Evolutionary conservation across 352 stramenopile genomes (phyloP).

Genomic region (Phytophthora brassicae): DNA sequence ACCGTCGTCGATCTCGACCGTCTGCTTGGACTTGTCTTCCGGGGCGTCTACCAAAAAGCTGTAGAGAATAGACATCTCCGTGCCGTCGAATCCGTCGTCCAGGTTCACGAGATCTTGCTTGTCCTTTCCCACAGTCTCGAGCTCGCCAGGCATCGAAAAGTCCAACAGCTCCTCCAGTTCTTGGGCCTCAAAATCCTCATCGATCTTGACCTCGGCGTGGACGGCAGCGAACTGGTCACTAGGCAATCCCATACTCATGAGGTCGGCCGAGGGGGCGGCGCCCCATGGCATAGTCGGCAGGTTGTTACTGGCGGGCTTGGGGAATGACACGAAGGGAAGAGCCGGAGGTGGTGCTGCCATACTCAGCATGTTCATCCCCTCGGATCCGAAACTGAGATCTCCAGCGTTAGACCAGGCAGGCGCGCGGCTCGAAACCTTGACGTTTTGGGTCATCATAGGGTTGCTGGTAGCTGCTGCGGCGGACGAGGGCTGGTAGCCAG

Average conservation of each 20-base stretch:
- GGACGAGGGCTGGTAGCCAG: constrained; percentile 67
- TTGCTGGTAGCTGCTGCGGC: constrained; percentile 16
- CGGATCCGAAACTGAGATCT: constrained; percentile 32
- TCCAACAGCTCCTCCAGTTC: constrained; percentile 77
- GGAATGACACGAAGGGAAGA: constrained; percentile 73
- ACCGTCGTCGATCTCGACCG: constrained; percentile 56
- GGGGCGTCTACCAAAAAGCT: constrained; percentile 79
- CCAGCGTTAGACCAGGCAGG: constrained; percentile 31
- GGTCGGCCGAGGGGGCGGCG: constrained; percentile 26
- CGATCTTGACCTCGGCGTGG: constrained; percentile 34
- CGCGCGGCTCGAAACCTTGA: constrained; percentile 18
- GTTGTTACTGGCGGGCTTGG: constrained; percentile 37
- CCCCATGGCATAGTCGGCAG: constrained; percentile 61
- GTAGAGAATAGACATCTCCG: constrained; percentile 88
- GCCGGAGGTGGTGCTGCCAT: constrained; percentile 60
- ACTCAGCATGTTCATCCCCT: constrained; percentile 62
- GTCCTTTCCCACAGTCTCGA: constrained; percentile 57
- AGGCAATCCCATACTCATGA: constrained; percentile 42
- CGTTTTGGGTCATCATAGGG: constrained; percentile 38
- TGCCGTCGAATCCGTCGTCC: constrained; percentile 82
- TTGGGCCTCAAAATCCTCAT: constrained; percentile 57
- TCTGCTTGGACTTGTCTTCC: constrained; percentile 66
- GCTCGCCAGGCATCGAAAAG: constrained; percentile 70
- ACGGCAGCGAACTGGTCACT: constrained; percentile 40
- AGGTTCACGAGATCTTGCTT: constrained; percentile 77